phyloP scores from a whole-genome alignment of 2,329 filamentous ascomycete species.

The Monascus ruber region DNA sequence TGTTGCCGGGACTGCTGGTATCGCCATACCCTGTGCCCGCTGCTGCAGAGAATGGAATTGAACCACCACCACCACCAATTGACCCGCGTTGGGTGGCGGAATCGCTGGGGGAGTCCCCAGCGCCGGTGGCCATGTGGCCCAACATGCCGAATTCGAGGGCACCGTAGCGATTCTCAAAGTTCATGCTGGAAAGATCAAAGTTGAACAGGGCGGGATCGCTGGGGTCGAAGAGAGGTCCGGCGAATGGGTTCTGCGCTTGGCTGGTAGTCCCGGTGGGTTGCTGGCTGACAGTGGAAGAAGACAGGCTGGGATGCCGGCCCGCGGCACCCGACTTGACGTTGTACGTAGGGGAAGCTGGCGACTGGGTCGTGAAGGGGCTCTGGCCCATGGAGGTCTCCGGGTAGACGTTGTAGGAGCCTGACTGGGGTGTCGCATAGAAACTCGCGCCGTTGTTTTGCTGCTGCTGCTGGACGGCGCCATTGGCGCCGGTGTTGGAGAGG shows the following conservation, averaged over 20 bases:
- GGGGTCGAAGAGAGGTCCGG: slow-evolving; percentile 63
- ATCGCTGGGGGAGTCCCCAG: slow-evolving; percentile 67
- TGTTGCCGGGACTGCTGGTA: slow-evolving; percentile 27
- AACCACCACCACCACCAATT: slow-evolving; percentile 33
- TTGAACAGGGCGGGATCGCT: slow-evolving; percentile 90
- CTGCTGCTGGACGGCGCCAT: slow-evolving; percentile 1
- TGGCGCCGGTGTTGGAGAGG: slow-evolving; percentile 21
- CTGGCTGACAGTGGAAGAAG: slow-evolving; percentile 37
- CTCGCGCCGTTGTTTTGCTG: slow-evolving; percentile 16
- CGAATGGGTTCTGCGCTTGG: slow-evolving; percentile 34
- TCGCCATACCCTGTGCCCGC: slow-evolving; percentile 33
- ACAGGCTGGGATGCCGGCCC: slow-evolving; percentile 20
- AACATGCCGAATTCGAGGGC: slow-evolving; percentile 94
- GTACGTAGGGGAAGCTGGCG: slow-evolving; percentile 65
- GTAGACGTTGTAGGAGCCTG: slow-evolving; percentile 35
- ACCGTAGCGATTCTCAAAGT: slow-evolving; percentile 93
- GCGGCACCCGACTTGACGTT: slow-evolving; percentile 37
- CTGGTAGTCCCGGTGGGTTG: slow-evolving; percentile 33
- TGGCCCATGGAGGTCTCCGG: slow-evolving; percentile 36
- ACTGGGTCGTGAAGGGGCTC: slow-evolving; percentile 54
- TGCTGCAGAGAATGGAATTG: slow-evolving; percentile 28
- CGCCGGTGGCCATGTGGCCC: slow-evolving; percentile 87
- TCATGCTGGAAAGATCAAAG: slow-evolving; percentile 85
- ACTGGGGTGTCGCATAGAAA: slow-evolving; percentile 25
- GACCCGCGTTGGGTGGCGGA: slow-evolving; percentile 36